phyloP scores from a whole-genome alignment of 208 protist species.

The Trypanosoma mega region DNA sequence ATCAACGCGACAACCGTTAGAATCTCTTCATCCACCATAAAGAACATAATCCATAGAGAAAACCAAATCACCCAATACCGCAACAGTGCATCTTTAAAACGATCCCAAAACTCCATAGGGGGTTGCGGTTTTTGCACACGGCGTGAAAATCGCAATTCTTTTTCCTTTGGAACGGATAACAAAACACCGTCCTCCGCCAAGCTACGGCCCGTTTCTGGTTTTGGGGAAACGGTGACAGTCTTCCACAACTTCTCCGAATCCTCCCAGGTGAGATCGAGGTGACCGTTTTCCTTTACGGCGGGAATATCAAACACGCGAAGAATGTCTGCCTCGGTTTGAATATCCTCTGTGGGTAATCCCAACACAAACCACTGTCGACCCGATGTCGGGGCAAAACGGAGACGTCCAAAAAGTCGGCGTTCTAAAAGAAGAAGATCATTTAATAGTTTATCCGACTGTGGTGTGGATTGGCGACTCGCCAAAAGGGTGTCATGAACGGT shows the following conservation, averaged over 20 bases:
- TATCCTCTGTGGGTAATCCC: slow-evolving; percentile 68
- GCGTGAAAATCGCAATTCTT: slow-evolving; percentile 49
- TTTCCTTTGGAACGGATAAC: slow-evolving; percentile 21
- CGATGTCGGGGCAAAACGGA: slow-evolving; percentile 68
- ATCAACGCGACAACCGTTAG: slow-evolving; percentile 84
- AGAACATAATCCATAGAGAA: slow-evolving; percentile 84
- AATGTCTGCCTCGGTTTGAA: slow-evolving; percentile 76
- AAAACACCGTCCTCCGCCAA: slow-evolving; percentile 61
- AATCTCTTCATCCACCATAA: slow-evolving; percentile 91
- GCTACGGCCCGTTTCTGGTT: slow-evolving; percentile 39
- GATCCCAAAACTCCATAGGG: slow-evolving; percentile 76
- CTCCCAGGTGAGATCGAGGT: slow-evolving; percentile 48
- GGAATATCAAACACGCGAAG: slow-evolving; percentile 67
- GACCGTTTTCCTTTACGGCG: slow-evolving; percentile 67
- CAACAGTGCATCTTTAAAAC: slow-evolving; percentile 71
- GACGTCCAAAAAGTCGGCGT: slow-evolving; percentile 71
- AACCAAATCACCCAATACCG: slow-evolving; percentile 91
- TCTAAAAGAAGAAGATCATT: slow-evolving; percentile 77
- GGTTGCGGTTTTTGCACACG: slow-evolving; percentile 71
- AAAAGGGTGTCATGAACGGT: slow-evolving; percentile 65
- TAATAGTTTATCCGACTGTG: slow-evolving; percentile 78
- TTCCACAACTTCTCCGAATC: slow-evolving; percentile 80
- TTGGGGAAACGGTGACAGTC: slow-evolving; percentile 53
- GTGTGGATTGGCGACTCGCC: slow-evolving; percentile 42
- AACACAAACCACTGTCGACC: slow-evolving; percentile 81